Percentiles rank a stretch among this genome's conserved stretches.
These are phyloP conservation scores for Neoconidiobolus thromboides DNA, from an alignment of 371 early-diverging fungal species.

Conservation along the genomic window DNA sequence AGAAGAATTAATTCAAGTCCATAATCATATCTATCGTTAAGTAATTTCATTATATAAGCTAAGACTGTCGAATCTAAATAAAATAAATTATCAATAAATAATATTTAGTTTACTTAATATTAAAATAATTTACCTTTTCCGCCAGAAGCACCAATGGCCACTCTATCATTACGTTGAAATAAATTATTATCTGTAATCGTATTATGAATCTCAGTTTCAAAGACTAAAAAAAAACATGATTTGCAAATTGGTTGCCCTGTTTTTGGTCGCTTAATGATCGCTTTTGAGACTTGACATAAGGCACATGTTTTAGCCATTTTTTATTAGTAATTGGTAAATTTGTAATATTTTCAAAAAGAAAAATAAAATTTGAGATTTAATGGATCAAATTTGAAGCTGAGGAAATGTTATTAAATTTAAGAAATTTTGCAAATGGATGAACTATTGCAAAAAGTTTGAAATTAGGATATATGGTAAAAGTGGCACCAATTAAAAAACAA, in stretches of 20 bases:
- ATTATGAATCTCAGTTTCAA: constrained; percentile 94
- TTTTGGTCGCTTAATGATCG: constrained; percentile 85
- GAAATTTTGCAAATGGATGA: too few species aligned
- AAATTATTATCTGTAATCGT: constrained; percentile 72
- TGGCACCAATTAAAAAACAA: too few species aligned
- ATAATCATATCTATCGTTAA: constrained; percentile 92
- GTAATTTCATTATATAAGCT: constrained; percentile 84
- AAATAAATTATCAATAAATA: too few species aligned
- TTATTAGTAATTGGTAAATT: not conserved
- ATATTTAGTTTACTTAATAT: too few species aligned
- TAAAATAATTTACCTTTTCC: constrained; percentile 42
- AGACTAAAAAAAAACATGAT: constrained; percentile 83
- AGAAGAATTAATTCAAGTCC: constrained; percentile 83
- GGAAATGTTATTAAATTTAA: too few species aligned
- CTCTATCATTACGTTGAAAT: constrained; percentile 75
- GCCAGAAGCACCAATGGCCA: constrained; percentile 96
- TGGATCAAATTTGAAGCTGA: too few species aligned
- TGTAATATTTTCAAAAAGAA: too few species aligned
- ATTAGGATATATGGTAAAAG: too few species aligned
- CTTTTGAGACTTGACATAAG: constrained; percentile 32
- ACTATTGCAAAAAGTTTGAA: too few species aligned
- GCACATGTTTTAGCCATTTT: constrained; percentile 26
- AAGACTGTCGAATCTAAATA: constrained; percentile 87
- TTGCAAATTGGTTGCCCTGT: constrained; percentile 85
- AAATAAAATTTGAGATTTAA: too few species aligned